Percentiles rank a stretch among this genome's conserved stretches.
Conservation (phyloP, 345 rosid species). For the Leavenworthia alabamica region DNA sequence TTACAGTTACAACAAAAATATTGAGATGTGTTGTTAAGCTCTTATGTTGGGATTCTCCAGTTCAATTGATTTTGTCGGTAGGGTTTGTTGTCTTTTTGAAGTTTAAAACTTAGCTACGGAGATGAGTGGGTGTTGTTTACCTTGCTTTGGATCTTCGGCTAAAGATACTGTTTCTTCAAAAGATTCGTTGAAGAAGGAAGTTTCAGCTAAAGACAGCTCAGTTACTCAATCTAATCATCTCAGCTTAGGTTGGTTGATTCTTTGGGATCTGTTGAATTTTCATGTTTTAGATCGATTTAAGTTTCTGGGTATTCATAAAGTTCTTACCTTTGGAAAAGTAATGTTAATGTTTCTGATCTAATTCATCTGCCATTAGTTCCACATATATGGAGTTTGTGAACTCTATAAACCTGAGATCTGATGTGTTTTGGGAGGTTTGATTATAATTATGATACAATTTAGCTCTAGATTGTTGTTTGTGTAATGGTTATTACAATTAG, state of each 20-base stretch:
- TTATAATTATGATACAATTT: not conserved
- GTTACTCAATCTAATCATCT: constrained; percentile 65
- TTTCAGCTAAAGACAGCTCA: constrained; percentile 67
- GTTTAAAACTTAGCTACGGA: constrained; percentile 30
- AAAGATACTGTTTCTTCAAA: no score
- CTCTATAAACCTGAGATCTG: constrained; percentile 40
- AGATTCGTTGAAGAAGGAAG: constrained; percentile 63
- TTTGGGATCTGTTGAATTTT: constrained; percentile 35
- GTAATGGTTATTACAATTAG: not conserved
- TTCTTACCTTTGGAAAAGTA: constrained; percentile 20
- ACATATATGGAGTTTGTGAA: not conserved
- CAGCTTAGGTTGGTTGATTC: constrained; percentile 61
- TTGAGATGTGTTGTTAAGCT: constrained; percentile 32
- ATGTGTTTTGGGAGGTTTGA: constrained; percentile 20
- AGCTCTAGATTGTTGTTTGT: constrained; percentile 4
- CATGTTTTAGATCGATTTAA: constrained; percentile 18
- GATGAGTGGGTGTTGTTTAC: constrained; percentile 98
- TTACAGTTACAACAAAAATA: constrained; percentile 1
- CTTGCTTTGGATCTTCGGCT: constrained; percentile 94
- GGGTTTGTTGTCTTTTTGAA: constrained; percentile 33
- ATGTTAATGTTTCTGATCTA: constrained; percentile 37
- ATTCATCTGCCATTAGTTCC: constrained; percentile 18
- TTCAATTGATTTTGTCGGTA: constrained; percentile 37
- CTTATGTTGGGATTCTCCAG: constrained; percentile 27
- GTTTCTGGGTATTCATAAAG: constrained; percentile 24